Conservation (phyloP, 164 flowering plant species). For the Dillenia turbinata region DNA sequence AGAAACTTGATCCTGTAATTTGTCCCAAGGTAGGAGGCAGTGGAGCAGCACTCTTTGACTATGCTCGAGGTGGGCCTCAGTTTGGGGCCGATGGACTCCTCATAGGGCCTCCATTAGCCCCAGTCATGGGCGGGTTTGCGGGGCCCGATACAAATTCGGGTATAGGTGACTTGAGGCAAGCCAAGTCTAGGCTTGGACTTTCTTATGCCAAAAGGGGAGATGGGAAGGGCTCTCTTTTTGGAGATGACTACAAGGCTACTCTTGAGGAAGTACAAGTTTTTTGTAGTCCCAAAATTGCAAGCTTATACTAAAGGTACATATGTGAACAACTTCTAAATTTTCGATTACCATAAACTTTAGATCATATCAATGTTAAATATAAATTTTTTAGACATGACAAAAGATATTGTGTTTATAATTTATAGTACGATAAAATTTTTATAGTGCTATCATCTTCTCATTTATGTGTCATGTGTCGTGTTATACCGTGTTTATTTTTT, state of each 20-base stretch:
- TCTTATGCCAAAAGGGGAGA: conserved; percentile 86
- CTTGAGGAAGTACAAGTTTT: conserved; percentile 74
- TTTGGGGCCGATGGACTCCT: conserved; percentile 94
- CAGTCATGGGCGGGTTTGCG: conserved; percentile 89
- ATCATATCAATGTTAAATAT: too few relatives aligned
- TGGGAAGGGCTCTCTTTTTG: conserved; percentile 88
- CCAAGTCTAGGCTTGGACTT: conserved; percentile 80
- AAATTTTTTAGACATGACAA: too few relatives aligned
- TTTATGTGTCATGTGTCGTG: too few relatives aligned
- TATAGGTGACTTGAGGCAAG: conserved; percentile 76
- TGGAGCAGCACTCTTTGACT: conserved; percentile 93
- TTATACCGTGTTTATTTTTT: too few relatives aligned
- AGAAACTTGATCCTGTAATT: conserved; percentile 37
- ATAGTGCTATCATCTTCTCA: too few relatives aligned
- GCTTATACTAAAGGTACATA: conserved; percentile 27
- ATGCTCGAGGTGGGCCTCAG: conserved; percentile 91
- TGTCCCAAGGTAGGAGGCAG: conserved; percentile 90
- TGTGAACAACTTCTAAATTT: too few relatives aligned
- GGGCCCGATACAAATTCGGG: conserved; percentile 92
- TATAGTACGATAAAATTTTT: too few relatives aligned
- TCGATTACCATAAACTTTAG: too few relatives aligned
- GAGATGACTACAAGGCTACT: conserved; percentile 63
- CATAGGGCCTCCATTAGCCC: conserved; percentile 86
- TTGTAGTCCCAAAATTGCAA: conserved; percentile 87
- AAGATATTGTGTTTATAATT: too few relatives aligned